Evolutionary conservation across 1,139 yeast genomes (phyloP).

Genomic region (Yamadazyma sp.): DNA sequence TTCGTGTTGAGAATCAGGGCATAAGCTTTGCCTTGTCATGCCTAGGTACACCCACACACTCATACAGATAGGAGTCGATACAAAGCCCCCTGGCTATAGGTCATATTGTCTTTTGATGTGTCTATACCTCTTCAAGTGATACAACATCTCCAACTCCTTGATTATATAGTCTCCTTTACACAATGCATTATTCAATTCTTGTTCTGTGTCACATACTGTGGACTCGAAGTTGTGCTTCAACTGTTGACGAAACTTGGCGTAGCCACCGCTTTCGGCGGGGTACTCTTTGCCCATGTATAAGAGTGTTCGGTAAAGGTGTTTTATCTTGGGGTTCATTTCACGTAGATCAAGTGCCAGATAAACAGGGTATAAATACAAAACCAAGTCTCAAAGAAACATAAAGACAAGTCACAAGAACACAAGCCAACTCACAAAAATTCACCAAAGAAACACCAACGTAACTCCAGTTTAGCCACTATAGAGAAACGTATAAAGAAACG

Average conservation of each 20-base stretch:
- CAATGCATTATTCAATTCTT: conserved; percentile 26
- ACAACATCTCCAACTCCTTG: conserved; percentile 35
- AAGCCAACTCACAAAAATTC: no score
- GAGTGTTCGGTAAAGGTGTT: conserved; percentile 30
- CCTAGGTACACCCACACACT: no score
- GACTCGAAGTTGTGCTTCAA: conserved; percentile 22
- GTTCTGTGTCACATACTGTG: conserved; percentile 16
- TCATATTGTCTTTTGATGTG: conserved; percentile 33
- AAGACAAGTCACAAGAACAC: no score
- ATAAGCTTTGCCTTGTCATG: no score
- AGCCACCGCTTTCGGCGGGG: conserved; percentile 34
- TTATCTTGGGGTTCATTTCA: conserved; percentile 37
- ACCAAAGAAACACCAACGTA: no score
- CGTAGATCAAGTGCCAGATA: no score
- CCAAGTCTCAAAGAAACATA: no score
- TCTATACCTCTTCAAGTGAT: conserved; percentile 31
- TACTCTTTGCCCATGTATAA: conserved; percentile 39
- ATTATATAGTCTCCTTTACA: conserved; percentile 31
- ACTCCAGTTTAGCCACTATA: no score
- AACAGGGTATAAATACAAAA: no score
- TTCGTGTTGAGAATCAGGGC: conserved; percentile 77
- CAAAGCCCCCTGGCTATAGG: background rate
- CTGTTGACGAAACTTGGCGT: conserved; percentile 19
- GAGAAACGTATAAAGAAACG: background rate
- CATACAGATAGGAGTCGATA: no score